Evolutionary conservation across 176 grass and related monocot genomes (phyloP).

Genomic region (Alloteropsis semialata): DNA sequence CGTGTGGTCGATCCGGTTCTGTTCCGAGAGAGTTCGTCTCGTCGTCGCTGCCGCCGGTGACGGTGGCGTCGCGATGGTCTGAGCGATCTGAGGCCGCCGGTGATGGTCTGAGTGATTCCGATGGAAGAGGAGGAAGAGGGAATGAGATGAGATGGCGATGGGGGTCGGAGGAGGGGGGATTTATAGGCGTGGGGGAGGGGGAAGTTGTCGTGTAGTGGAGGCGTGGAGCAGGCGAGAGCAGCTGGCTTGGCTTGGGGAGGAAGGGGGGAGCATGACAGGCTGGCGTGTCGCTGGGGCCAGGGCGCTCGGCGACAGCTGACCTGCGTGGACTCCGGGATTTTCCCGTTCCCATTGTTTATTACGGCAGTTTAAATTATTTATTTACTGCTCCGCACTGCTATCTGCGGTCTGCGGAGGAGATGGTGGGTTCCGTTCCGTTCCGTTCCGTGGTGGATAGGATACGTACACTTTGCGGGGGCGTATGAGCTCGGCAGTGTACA

Average conservation of each 20-base stretch:
- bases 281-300: slow-evolving; percentile 20
- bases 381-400: neutral
- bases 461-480: too few species aligned
- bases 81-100: too few species aligned
- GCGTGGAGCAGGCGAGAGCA: neutral
- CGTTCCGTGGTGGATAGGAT: too few species aligned
- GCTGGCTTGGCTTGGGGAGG: neutral
- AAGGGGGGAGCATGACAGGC: slow-evolving; percentile 13
- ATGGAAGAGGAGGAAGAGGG: neutral
- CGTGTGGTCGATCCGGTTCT: too few species aligned
- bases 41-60: neutral
- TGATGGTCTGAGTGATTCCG: neutral
- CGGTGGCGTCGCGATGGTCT: too few species aligned
- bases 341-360: neutral
- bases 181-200: neutral
- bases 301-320: neutral
- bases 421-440: too few species aligned
- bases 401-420: too few species aligned
- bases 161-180: neutral
- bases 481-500: too few species aligned
- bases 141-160: neutral
- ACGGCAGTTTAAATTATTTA: neutral
- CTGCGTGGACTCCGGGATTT: neutral
- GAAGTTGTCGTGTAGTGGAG: neutral
- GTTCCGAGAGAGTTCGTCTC: neutral